Evolutionary conservation across 192 early-diverging fungal species (phyloP).

Genomic region (Oehlia diaphana): DNA sequence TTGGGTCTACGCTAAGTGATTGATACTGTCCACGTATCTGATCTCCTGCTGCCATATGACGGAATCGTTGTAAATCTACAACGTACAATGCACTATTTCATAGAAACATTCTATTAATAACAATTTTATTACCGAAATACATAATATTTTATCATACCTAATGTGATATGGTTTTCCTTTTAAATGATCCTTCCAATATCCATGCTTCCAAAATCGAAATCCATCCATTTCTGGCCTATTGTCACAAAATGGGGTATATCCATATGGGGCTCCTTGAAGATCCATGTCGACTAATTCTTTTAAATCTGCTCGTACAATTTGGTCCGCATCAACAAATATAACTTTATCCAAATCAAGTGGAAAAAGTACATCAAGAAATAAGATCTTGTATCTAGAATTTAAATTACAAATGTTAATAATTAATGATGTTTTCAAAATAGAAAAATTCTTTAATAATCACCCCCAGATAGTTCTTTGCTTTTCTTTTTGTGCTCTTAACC

Average conservation of each 20-base stretch:
- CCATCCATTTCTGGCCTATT: conserved; percentile 93
- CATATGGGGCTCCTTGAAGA: conserved; percentile 91
- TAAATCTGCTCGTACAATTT: conserved; percentile 95
- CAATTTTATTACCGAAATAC: neutral
- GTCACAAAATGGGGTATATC: conserved; percentile 95
- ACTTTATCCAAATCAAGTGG: conserved; percentile 90
- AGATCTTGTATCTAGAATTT: conserved; percentile 81
- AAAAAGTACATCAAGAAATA: conserved; percentile 98
- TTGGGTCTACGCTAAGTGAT: conserved; percentile 80
- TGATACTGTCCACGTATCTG: conserved; percentile 93
- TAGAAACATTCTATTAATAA: neutral
- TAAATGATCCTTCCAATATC: conserved; percentile 93
- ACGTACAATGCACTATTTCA: conserved; percentile 82
- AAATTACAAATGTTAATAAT: neutral
- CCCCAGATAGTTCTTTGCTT: conserved; percentile 99
- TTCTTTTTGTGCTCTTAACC: conserved; percentile 88
- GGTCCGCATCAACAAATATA: conserved; percentile 99
- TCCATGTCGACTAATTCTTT: conserved; percentile 93
- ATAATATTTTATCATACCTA: conserved; percentile 36
- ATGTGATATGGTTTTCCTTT: conserved; percentile 93
- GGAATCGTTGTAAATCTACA: conserved; percentile 90
- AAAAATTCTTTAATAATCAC: conserved; percentile 12
- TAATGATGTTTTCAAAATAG: neutral
- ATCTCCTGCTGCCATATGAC: conserved; percentile 93
- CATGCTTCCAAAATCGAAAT: conserved; percentile 96